Evolutionary conservation across 2,329 filamentous ascomycete species (phyloP).

Genomic region (Pseudogymnoascus sp.): DNA sequence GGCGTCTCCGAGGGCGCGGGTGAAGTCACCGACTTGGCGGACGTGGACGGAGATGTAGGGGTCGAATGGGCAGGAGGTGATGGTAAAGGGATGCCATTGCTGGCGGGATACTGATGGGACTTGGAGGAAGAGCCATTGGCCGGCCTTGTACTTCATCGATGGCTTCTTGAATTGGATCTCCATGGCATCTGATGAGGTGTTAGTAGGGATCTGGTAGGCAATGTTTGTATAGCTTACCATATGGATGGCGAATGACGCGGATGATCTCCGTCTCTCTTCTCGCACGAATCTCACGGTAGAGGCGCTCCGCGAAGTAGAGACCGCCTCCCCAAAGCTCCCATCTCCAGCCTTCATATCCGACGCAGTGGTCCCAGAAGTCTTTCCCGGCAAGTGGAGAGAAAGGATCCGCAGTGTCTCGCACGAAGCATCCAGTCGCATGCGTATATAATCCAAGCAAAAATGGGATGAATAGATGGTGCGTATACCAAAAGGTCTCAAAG

Average conservation of each 20-base stretch:
- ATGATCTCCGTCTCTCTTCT: constrained; percentile 81
- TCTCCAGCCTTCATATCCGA: constrained; percentile 93
- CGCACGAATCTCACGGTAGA: constrained; percentile 85
- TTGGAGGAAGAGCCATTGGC: constrained; percentile 96
- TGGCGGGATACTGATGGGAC: constrained; percentile 78
- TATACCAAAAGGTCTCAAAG: constrained; percentile 99
- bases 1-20: constrained; percentile 83
- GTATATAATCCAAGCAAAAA: constrained; percentile 93
- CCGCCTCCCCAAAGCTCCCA: constrained; percentile 87
- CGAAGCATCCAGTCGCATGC: constrained; percentile 92
- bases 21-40: constrained; percentile 95
- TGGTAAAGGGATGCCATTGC: constrained; percentile 99
- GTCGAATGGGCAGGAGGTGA: constrained; percentile 95
- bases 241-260: constrained; percentile 90
- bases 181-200: constrained; percentile 61
- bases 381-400: constrained; percentile 79
- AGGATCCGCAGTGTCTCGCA: constrained; percentile 65
- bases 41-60: constrained; percentile 92
- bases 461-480: constrained; percentile 95
- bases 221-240: constrained; percentile 49
- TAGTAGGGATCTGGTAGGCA: constrained; percentile 19
- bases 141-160: constrained; percentile 95
- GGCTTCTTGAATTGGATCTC: constrained; percentile 97
- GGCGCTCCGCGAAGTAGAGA: constrained; percentile 77
- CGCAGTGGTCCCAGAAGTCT: constrained; percentile 82